Evolutionary conservation across 768 basidiomycete genomes (phyloP).

Genomic region (Boletus edulis): DNA sequence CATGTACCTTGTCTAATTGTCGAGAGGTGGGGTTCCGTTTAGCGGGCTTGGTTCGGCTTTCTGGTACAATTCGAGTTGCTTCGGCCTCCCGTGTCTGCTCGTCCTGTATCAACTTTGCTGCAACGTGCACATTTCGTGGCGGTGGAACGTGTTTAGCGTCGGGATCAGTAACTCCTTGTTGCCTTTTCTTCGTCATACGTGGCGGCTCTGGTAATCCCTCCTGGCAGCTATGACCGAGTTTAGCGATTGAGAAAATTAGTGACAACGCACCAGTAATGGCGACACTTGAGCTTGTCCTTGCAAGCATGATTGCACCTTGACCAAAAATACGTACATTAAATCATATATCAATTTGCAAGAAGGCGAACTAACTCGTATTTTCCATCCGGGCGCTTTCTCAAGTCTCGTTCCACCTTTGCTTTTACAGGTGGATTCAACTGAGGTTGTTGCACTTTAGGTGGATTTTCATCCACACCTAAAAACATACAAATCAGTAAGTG

Average conservation of each 20-base stretch:
- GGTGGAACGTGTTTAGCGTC: background rate
- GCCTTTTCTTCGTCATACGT: constrained; percentile 33
- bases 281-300: constrained; percentile 72
- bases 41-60: constrained; percentile 22
- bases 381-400: constrained; percentile 55
- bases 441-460: background rate
- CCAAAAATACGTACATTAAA: background rate
- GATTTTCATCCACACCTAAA: constrained; percentile 1
- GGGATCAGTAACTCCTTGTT: constrained; percentile 16
- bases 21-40: constrained; percentile 31
- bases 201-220: constrained; percentile 63
- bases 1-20: constrained; percentile 43
- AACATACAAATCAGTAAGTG: background rate
- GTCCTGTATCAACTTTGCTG: background rate
- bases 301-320: constrained; percentile 76
- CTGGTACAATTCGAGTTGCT: background rate
- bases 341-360: background rate
- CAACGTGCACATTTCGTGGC: background rate
- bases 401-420: constrained; percentile 10
- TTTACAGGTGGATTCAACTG: constrained; percentile 1
- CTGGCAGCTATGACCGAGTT: constrained; percentile 54
- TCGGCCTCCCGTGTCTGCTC: background rate
- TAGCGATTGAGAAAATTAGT: constrained; percentile 4
- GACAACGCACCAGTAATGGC: constrained; percentile 61
- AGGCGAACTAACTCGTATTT: constrained; percentile 50